Percentiles rank a stretch among this genome's conserved stretches.
Evolutionary conservation across 2,329 filamentous ascomycete genomes (phyloP).

Genomic region (Neopestalotiopsis rosae): DNA sequence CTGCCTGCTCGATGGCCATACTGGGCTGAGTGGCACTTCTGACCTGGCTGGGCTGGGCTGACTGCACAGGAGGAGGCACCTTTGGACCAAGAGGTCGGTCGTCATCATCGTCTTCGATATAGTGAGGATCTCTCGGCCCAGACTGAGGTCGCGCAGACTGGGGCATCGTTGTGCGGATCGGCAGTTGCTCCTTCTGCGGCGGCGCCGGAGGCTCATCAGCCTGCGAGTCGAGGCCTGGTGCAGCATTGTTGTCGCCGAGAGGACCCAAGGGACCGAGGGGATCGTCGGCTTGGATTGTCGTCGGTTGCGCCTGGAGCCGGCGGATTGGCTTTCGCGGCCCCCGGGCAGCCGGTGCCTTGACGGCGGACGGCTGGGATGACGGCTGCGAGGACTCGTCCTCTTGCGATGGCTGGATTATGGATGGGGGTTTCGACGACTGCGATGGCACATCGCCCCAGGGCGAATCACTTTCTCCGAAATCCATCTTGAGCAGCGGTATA

Average conservation of each 20-base stretch:
- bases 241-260: conserved; percentile 55
- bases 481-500: conserved; percentile 36
- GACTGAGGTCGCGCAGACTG: conserved; percentile 47
- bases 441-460: conserved; percentile 52
- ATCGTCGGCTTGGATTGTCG: conserved; percentile 78
- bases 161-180: conserved; percentile 64
- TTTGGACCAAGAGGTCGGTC: conserved; percentile 58
- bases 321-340: conserved; percentile 45
- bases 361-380: conserved; percentile 32
- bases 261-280: conserved; percentile 80
- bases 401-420: conserved; percentile 24
- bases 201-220: conserved; percentile 68
- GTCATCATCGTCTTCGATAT: conserved; percentile 72
- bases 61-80: conserved; percentile 69
- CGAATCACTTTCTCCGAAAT: conserved; percentile 50
- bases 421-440: conserved; percentile 37
- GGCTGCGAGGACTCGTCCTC: conserved; percentile 35
- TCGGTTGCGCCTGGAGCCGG: conserved; percentile 75
- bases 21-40: conserved; percentile 70
- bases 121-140: conserved; percentile 62
- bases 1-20: conserved; percentile 89
- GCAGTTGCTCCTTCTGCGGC: conserved; percentile 70
- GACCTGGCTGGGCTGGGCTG: conserved; percentile 57
- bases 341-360: conserved; percentile 33
- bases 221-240: conserved; percentile 36